Evolutionary conservation across 768 basidiomycete species (phyloP), one percentile per base, ranked within the genome.

Genomic region (Trametes gibbosa): DNA sequence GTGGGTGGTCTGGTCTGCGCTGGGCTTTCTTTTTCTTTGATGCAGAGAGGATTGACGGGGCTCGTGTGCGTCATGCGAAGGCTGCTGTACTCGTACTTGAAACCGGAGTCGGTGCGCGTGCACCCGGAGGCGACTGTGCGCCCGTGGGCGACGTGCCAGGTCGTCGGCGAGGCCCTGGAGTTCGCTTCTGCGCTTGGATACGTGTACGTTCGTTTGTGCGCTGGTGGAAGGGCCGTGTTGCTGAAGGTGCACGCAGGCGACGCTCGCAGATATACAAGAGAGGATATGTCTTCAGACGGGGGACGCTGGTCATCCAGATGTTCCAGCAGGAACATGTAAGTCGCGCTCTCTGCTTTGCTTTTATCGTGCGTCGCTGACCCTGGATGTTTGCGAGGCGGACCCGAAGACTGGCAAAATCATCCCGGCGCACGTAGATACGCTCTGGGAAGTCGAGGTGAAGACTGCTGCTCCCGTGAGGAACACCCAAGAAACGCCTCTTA

Each of bases 381-480:
- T 5, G 3, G 27, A 14, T 17, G 24, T 34, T 34, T 25, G 27
- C 53, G 58, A 93, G 90, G 81, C 88, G 34, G 89, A 92, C 65
- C 80, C 82, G 0, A 88, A 82, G 72, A 90, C 89, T 5, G 85
- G 85, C 53, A 83, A 86, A 63, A 85, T 89, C 0, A 86, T 85
- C 45, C 86, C 88, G 37, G 88, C 88, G n/a, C 87, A 89, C 55
- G 74, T 84, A 8, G 89, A 90, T 64, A 89, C 90, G 0, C 77
- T 90, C 5, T 94, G 91, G 91, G 87, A 92, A 69, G 90, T 94
- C 37, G 89, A 93, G 74, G 90, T 92, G 50, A 92, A 89, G 70
- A 91, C 91, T 1, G 88, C 90, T 2, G 77, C 79, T 2, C 92
- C 92, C 6, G 84, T 89, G 43, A 83, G 87, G 16, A 90, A 89